These are phyloP conservation scores for Oryza nivara DNA, from an alignment of 176 grass and related monocot species.

Conservation along the genomic window DNA sequence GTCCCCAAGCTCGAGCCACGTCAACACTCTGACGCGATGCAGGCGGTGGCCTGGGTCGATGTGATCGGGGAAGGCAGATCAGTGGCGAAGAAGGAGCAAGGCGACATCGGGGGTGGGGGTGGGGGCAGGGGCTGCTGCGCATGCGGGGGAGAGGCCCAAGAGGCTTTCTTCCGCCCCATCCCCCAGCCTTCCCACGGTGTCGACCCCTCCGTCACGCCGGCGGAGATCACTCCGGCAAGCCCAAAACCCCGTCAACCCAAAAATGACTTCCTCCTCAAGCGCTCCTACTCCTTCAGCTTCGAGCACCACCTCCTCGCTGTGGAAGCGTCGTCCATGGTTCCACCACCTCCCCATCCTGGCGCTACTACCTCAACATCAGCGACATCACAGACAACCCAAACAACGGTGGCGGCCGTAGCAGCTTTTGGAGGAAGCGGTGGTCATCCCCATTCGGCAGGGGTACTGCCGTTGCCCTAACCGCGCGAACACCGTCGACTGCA, in stretches of 20 bases:
- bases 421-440: conserved; percentile 97
- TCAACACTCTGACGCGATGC: too few species aligned
- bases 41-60: too few species aligned
- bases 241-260: conserved; percentile 41
- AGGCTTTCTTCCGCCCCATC: conserved; percentile 54
- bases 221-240: conserved; percentile 53
- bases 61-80: too few species aligned
- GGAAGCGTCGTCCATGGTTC: conserved; percentile 45
- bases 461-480: conserved; percentile 27
- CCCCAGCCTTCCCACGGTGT: background rate
- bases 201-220: background rate
- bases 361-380: conserved; percentile 35
- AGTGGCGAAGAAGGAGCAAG: too few species aligned
- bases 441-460: conserved; percentile 67
- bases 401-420: background rate
- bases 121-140: too few species aligned
- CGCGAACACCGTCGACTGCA: too few species aligned
- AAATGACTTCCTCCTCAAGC: conserved; percentile 80
- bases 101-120: too few species aligned
- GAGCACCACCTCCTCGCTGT: conserved; percentile 62
- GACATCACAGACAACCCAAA: conserved; percentile 24
- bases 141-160: too few species aligned
- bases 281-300: conserved; percentile 87
- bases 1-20: too few species aligned
- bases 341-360: conserved; percentile 65